Conservation (phyloP, 495 filamentous ascomycete species). For the Neurospora sp. region DNA sequence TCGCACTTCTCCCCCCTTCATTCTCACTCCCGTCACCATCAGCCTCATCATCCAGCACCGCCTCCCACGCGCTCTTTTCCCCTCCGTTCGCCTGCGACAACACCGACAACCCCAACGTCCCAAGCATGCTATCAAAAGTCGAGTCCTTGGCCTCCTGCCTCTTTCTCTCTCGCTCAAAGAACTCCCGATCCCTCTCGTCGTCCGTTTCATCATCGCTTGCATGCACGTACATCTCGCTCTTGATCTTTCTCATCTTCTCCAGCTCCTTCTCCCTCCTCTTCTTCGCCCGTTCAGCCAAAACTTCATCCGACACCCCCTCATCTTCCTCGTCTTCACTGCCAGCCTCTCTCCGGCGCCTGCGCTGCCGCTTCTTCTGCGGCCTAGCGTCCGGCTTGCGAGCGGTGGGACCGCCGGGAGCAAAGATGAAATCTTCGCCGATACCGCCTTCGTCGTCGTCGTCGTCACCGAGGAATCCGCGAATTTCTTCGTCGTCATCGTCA, state of each 20-base stretch:
- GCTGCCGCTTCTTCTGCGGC: constrained; percentile 34
- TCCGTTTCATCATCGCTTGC: constrained; percentile 74
- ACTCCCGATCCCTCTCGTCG: constrained; percentile 52
- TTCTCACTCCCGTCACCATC: constrained; percentile 1
- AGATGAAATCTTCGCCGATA: constrained; percentile 40
- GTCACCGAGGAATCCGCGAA: constrained; percentile 45
- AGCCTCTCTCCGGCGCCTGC: constrained; percentile 25
- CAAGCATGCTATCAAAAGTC: constrained; percentile 14
- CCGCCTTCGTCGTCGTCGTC: constrained; percentile 53
- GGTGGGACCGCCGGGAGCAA: constrained; percentile 59
- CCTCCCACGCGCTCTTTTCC: constrained; percentile 6
- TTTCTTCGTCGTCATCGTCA: constrained; percentile 51
- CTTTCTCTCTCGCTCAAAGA: constrained; percentile 58
- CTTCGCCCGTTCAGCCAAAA: constrained; percentile 33
- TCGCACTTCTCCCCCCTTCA: background rate
- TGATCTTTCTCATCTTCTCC: constrained; percentile 63
- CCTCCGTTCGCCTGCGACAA: background rate
- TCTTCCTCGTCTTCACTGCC: constrained; percentile 39
- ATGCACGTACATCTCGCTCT: constrained; percentile 71
- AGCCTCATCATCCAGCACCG: constrained; percentile 3
- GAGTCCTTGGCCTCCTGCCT: constrained; percentile 20
- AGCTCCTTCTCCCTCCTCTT: constrained; percentile 46
- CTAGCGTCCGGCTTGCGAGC: constrained; percentile 29
- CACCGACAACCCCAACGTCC: constrained; percentile 3
- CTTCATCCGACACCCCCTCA: constrained; percentile 34